A percentile compares a stretch with the other conserved stretches of the same genome.
Evolutionary conservation across 108 stramenopile species (phyloP).

Genomic region (Pseudonitzschia multiseries): DNA sequence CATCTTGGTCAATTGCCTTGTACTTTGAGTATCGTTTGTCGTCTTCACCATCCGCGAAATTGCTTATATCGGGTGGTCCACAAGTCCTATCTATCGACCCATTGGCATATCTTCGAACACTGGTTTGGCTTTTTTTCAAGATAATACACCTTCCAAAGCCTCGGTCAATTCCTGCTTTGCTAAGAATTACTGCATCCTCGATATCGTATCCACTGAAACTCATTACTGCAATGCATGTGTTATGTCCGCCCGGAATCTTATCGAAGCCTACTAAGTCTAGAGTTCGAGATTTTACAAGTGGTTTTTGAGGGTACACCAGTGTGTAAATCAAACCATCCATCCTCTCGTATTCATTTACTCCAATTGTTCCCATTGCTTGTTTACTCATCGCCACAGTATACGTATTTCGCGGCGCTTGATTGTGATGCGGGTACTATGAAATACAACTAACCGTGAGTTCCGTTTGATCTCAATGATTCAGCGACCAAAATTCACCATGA

Average conservation of each 20-base stretch:
- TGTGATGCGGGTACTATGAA: constrained; percentile 93
- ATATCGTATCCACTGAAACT: constrained; percentile 99
- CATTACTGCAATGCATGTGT: constrained; percentile 98
- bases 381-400: constrained; percentile 99
- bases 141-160: constrained; percentile 97
- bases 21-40: constrained; percentile 85
- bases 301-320: constrained; percentile 98
- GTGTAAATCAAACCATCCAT: constrained; percentile 96
- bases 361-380: constrained; percentile 98
- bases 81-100: constrained; percentile 88
- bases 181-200: constrained; percentile 98
- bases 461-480: neutral
- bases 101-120: constrained; percentile 92
- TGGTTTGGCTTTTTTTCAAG: constrained; percentile 79
- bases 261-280: constrained; percentile 96
- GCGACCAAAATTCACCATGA: neutral
- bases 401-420: constrained; percentile 96
- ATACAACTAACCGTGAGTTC: constrained; percentile 18
- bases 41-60: constrained; percentile 70
- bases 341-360: constrained; percentile 94
- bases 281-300: constrained; percentile 94
- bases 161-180: constrained; percentile 96
- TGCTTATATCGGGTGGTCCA: constrained; percentile 69
- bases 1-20: constrained; percentile 89
- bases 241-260: constrained; percentile 96